A percentile compares a stretch with the other conserved stretches of the same genome.
phyloP scores from a whole-genome alignment of 1,139 yeast species.

The Sugiyamaella japonica region DNA sequence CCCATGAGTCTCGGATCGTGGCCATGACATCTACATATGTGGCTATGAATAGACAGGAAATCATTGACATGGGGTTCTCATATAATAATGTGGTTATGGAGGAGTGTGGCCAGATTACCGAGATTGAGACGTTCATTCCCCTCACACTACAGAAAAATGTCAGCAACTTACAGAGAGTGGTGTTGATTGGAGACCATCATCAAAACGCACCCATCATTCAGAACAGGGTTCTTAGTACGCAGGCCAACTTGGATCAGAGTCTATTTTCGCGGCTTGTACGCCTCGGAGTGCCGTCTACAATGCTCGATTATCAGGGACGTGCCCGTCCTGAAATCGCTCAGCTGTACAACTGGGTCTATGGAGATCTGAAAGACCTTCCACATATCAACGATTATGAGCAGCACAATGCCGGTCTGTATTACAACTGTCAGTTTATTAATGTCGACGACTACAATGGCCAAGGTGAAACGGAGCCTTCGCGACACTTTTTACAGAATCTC shows the following conservation, averaged over 20 bases:
- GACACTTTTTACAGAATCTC: constrained; percentile 43
- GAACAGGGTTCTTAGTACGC: constrained; percentile 23
- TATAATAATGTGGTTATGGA: constrained; percentile 39
- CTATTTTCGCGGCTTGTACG: constrained; percentile 35
- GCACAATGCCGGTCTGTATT: constrained; percentile 48
- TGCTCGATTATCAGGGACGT: constrained; percentile 34
- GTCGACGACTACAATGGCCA: constrained; percentile 38
- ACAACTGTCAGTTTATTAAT: constrained; percentile 44
- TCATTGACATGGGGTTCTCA: constrained; percentile 28
- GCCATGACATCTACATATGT: constrained; percentile 40
- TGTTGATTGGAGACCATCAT: constrained; percentile 42
- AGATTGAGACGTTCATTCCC: constrained; percentile 40
- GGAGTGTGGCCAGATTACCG: constrained; percentile 43
- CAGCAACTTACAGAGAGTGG: constrained; percentile 32
- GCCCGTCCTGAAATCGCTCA: constrained; percentile 34
- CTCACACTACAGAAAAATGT: constrained; percentile 27
- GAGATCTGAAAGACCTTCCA: constrained; percentile 22
- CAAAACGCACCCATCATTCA: constrained; percentile 34
- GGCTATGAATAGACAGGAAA: constrained; percentile 28
- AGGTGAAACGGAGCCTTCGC: constrained; percentile 38
- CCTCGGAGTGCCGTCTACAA: constrained; percentile 32
- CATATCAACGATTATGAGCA: constrained; percentile 17
- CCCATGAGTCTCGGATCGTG: constrained; percentile 38
- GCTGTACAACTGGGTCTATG: constrained; percentile 34
- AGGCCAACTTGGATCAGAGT: constrained; percentile 32